A percentile compares a stretch with the other conserved stretches of the same genome.
phyloP scores from a whole-genome alignment of 164 flowering plant genomes.

The Vitis rupestris region DNA sequence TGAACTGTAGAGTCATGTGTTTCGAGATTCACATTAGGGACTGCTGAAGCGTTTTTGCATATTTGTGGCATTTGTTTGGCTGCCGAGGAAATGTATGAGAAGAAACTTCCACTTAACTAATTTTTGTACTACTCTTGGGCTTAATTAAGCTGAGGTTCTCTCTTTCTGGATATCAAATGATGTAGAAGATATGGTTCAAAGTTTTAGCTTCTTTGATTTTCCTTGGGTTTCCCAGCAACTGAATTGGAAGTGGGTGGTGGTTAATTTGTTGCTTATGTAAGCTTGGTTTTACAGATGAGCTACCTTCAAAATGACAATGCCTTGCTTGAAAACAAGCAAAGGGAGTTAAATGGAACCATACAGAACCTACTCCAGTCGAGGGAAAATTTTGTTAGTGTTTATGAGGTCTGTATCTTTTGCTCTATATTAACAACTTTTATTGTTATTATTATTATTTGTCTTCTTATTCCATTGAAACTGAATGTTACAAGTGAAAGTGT shows the following conservation, averaged over 20 bases:
- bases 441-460: not conserved
- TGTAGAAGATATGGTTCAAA: no score
- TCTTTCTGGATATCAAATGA: no score
- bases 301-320: conserved; percentile 54
- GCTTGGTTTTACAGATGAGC: conserved; percentile 36
- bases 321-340: conserved; percentile 57
- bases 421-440: not conserved
- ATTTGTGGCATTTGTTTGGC: not conserved
- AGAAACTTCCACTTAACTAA: no score
- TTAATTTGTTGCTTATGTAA: not conserved
- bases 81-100: no score
- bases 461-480: not conserved
- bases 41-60: not conserved
- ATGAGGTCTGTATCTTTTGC: conserved; percentile 38
- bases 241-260: no score
- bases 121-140: no score
- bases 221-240: no score
- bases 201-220: no score
- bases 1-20: not conserved
- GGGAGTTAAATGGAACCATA: conserved; percentile 52
- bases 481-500: not conserved
- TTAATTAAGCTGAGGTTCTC: no score
- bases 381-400: conserved; percentile 44
- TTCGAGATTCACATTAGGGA: conserved; percentile 1
- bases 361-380: conserved; percentile 48